These are phyloP conservation scores for Castanopsis chinensis DNA, from an alignment of 306 rosid genomes.

Conservation along the genomic window DNA sequence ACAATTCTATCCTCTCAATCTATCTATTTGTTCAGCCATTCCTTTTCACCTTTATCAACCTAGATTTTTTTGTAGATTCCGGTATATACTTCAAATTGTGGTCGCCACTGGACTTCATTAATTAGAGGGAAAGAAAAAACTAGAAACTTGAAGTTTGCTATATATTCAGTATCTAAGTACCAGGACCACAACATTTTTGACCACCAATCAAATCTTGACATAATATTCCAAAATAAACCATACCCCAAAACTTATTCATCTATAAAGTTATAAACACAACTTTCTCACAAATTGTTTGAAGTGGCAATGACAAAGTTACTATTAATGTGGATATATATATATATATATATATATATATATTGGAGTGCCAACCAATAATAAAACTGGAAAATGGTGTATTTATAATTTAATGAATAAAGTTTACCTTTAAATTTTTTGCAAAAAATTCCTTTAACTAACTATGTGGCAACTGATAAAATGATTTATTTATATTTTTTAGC, in stretches of 20 bases:
- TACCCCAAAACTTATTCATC: not conserved
- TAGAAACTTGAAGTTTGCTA: not conserved
- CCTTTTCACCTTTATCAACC: conserved; percentile 16
- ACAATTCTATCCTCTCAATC: conserved; percentile 20
- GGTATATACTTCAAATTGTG: not conserved
- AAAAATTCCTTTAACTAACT: too few species aligned
- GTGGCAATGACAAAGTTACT: too few species aligned
- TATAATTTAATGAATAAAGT: too few species aligned
- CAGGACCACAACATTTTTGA: not conserved
- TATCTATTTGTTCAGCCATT: not conserved
- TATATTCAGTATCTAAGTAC: not conserved
- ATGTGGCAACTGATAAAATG: too few species aligned
- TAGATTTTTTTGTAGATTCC: conserved; percentile 22
- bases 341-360: too few species aligned
- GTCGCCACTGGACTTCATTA: not conserved
- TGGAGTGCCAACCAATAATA: too few species aligned
- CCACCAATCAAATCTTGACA: not conserved
- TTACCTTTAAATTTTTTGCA: too few species aligned
- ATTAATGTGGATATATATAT: too few species aligned
- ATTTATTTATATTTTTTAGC: too few species aligned
- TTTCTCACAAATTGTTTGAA: too few species aligned
- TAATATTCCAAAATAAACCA: not conserved
- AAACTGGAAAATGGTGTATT: too few species aligned
- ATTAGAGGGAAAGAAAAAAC: not conserved
- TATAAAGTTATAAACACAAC: not conserved